Conservation (phyloP, 352 stramenopile genomes). For the Globisporangium irregulare region DNA sequence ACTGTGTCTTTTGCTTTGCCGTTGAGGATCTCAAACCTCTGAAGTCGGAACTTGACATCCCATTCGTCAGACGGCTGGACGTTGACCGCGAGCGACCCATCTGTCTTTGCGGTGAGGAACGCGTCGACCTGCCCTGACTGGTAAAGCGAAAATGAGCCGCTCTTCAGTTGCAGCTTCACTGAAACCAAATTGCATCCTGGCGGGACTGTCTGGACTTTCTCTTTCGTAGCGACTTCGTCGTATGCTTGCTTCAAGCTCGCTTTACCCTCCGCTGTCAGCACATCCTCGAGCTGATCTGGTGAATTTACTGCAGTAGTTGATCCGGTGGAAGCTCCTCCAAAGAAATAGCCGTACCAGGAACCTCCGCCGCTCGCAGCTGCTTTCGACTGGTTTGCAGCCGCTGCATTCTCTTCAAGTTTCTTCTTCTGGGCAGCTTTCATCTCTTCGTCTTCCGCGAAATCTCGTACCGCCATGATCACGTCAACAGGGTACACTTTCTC, state of each 20-base stretch:
- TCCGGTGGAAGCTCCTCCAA: slow-evolving; percentile 29
- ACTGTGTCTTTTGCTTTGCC: slow-evolving; percentile 32
- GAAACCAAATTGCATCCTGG: slow-evolving; percentile 67
- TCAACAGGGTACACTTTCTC: slow-evolving; percentile 70
- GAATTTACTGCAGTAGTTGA: slow-evolving; percentile 12
- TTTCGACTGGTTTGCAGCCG: slow-evolving; percentile 21
- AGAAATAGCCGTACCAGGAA: slow-evolving; percentile 85
- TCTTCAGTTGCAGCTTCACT: slow-evolving; percentile 57
- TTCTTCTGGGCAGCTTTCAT: slow-evolving; percentile 25
- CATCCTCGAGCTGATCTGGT: slow-evolving; percentile 30
- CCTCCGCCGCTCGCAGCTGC: slow-evolving; percentile 23
- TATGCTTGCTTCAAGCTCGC: slow-evolving; percentile 73
- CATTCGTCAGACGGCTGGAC: slow-evolving; percentile 67
- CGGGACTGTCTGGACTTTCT: slow-evolving; percentile 40
- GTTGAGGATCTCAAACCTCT: slow-evolving; percentile 72
- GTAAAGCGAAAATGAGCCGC: slow-evolving; percentile 52
- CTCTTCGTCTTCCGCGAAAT: slow-evolving; percentile 60
- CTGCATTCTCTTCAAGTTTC: slow-evolving; percentile 27
- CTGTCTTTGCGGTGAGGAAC: slow-evolving; percentile 46
- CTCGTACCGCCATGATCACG: slow-evolving; percentile 56
- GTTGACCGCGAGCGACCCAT: slow-evolving; percentile 55
- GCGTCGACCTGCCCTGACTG: slow-evolving; percentile 41
- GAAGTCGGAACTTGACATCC: slow-evolving; percentile 54
- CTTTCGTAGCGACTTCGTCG: slow-evolving; percentile 61
- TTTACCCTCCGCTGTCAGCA: slow-evolving; percentile 63